Percentiles rank a stretch among this genome's conserved stretches.
Evolutionary conservation across 2,329 filamentous ascomycete species (phyloP).

Genomic region (Ampelomyces quisqualis): DNA sequence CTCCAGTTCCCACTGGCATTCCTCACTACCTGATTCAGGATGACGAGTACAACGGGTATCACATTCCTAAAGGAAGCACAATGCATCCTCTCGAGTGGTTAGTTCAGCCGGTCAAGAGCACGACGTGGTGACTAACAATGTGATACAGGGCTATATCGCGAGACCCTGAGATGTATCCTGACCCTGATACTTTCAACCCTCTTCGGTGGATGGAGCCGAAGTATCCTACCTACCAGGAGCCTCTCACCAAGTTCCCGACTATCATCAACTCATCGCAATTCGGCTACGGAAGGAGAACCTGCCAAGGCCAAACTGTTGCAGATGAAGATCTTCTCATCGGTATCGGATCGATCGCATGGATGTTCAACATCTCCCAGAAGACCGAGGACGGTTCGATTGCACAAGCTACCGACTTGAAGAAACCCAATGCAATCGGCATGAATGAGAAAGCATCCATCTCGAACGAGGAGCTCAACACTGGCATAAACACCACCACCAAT

Average conservation of each 20-base stretch:
- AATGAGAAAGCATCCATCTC: conserved; percentile 42
- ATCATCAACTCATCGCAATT: conserved; percentile 57
- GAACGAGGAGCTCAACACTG: conserved; percentile 40
- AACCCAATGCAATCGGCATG: conserved; percentile 20
- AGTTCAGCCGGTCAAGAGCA: conserved; percentile 9
- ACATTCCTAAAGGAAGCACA: conserved; percentile 57
- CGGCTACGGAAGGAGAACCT: conserved; percentile 55
- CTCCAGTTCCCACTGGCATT: conserved; percentile 49
- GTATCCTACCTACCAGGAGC: conserved; percentile 56
- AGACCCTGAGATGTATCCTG: conserved; percentile 53
- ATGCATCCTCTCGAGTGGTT: conserved; percentile 50
- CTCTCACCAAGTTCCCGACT: conserved; percentile 54
- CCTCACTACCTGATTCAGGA: conserved; percentile 58
- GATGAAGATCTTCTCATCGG: conserved; percentile 47
- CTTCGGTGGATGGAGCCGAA: conserved; percentile 61
- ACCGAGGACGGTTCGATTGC: conserved; percentile 14
- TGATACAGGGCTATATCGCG: conserved; percentile 53
- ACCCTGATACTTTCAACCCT: conserved; percentile 69
- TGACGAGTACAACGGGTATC: conserved; percentile 59
- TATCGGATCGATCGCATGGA: conserved; percentile 49
- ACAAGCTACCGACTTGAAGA: conserved; percentile 11
- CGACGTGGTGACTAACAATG: conserved; percentile 12
- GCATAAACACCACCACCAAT: conserved; percentile 16
- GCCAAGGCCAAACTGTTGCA: conserved; percentile 47
- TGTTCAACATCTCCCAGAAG: conserved; percentile 44